These are phyloP conservation scores for Cladosporium sp. DNA, from an alignment of 2,329 filamentous ascomycete species.

Conservation along the genomic window DNA sequence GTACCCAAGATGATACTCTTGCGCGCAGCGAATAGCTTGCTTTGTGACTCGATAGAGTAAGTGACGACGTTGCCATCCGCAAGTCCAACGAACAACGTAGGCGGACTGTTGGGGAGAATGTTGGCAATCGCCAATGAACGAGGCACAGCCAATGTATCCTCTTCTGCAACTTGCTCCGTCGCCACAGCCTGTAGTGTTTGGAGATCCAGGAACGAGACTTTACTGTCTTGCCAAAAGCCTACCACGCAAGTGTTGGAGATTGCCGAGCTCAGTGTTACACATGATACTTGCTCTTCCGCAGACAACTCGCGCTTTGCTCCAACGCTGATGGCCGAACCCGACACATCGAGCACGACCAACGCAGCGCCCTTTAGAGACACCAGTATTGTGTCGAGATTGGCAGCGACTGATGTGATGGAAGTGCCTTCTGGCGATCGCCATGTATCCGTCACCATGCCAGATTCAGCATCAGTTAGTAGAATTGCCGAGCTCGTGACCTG, in stretches of 20 bases:
- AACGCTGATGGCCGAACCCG: constrained; percentile 56
- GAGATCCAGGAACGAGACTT: constrained; percentile 72
- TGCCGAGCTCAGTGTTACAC: constrained; percentile 70
- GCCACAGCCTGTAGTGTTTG: constrained; percentile 65
- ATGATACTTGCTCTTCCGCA: constrained; percentile 76
- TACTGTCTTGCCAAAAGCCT: constrained; percentile 84
- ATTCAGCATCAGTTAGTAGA: constrained; percentile 62
- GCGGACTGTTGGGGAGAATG: constrained; percentile 64
- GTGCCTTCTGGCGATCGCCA: constrained; percentile 57
- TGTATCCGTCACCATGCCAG: constrained; percentile 52
- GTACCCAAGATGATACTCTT: constrained; percentile 85
- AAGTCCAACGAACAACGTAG: constrained; percentile 85
- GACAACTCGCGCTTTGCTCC: constrained; percentile 62
- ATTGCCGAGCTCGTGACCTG: constrained; percentile 72
- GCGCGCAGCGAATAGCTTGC: constrained; percentile 66
- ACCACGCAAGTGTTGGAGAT: constrained; percentile 70
- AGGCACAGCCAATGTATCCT: constrained; percentile 74
- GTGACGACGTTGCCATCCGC: constrained; percentile 89
- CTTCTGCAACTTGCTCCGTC: constrained; percentile 56
- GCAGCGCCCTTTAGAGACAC: constrained; percentile 74
- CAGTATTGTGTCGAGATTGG: constrained; percentile 68
- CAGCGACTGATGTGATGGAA: constrained; percentile 74
- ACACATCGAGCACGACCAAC: constrained; percentile 68
- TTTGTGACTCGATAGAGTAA: constrained; percentile 65
- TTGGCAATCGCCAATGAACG: constrained; percentile 78